Percentiles rank a stretch among this genome's conserved stretches.
phyloP scores from a whole-genome alignment of 2,329 filamentous ascomycete species.

The Fusarium continuum region DNA sequence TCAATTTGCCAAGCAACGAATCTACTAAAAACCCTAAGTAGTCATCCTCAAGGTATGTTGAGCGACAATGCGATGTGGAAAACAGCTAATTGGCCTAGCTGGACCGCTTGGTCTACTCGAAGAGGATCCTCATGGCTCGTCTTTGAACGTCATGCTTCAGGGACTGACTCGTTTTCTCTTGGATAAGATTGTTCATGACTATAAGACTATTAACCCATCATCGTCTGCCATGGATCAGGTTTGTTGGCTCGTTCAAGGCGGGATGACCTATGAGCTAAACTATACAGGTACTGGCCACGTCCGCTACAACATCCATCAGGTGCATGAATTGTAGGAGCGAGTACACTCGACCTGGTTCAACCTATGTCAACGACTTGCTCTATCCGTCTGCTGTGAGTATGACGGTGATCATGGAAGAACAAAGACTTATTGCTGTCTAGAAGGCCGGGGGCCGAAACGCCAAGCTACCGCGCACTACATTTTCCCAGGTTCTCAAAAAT shows the following conservation, averaged over 20 bases:
- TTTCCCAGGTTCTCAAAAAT: constrained; percentile 90
- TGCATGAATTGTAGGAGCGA: constrained; percentile 91
- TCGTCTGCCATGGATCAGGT: constrained; percentile 76
- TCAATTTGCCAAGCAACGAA: constrained; percentile 97
- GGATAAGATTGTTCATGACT: constrained; percentile 81
- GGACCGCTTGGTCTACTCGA: constrained; percentile 83
- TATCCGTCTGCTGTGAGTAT: constrained; percentile 67
- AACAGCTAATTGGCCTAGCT: constrained; percentile 55
- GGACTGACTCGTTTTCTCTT: constrained; percentile 85
- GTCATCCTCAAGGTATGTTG: constrained; percentile 74
- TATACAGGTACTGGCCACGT: constrained; percentile 68
- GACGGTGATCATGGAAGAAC: background rate
- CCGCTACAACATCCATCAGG: constrained; percentile 76
- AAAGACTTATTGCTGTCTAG: constrained; percentile 41
- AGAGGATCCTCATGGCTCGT: constrained; percentile 77
- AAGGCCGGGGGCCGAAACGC: constrained; percentile 59
- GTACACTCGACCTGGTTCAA: constrained; percentile 79
- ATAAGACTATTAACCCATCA: constrained; percentile 70
- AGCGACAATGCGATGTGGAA: background rate
- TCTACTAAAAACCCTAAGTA: constrained; percentile 87
- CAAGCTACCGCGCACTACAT: constrained; percentile 68
- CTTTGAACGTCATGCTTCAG: constrained; percentile 85
- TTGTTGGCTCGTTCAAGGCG: background rate
- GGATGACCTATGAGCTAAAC: background rate
- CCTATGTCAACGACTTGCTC: constrained; percentile 84